These are phyloP conservation scores for Hypoxylon lienhwacheense DNA, from an alignment of 495 filamentous ascomycete species.

Conservation along the genomic window DNA sequence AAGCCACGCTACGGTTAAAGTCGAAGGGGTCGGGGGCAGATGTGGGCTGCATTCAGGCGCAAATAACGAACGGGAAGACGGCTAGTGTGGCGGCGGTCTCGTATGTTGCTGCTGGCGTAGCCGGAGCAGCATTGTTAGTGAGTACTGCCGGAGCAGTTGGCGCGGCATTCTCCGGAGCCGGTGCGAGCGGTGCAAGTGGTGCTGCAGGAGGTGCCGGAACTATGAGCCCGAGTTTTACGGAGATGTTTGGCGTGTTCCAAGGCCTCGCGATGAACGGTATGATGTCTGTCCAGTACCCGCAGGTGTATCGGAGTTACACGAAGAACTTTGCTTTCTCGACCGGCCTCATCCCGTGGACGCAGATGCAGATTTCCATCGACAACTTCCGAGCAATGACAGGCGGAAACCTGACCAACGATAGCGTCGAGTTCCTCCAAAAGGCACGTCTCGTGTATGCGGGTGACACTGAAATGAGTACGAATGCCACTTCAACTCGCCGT, in stretches of 20 bases:
- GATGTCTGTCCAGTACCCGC: conserved; percentile 84
- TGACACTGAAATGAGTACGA: conserved; percentile 48
- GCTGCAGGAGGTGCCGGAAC: conserved; percentile 61
- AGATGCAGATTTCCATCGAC: conserved; percentile 83
- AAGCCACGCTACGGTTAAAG: conserved; percentile 76
- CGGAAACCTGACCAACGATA: conserved; percentile 80
- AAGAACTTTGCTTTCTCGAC: conserved; percentile 94
- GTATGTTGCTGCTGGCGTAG: conserved; percentile 83
- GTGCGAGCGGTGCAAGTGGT: conserved; percentile 41
- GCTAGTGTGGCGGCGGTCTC: conserved; percentile 72
- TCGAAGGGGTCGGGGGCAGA: conserved; percentile 59
- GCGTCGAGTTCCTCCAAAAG: conserved; percentile 71
- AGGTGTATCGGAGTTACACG: conserved; percentile 82
- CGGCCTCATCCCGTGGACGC: conserved; percentile 78
- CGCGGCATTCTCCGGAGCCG: conserved; percentile 57
- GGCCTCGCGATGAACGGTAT: conserved; percentile 93
- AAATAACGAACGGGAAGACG: conserved; percentile 85
- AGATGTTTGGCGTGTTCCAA: conserved; percentile 91
- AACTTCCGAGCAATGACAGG: conserved; percentile 77
- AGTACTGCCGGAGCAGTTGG: conserved; percentile 71
- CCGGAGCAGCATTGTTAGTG: conserved; percentile 78
- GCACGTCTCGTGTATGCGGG: conserved; percentile 68
- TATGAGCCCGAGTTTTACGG: conserved; percentile 79
- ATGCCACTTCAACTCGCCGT: conserved; percentile 49
- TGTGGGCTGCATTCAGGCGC: conserved; percentile 81